These are phyloP conservation scores for Heritiera littoralis DNA, from an alignment of 345 rosid genomes.

Conservation along the genomic window DNA sequence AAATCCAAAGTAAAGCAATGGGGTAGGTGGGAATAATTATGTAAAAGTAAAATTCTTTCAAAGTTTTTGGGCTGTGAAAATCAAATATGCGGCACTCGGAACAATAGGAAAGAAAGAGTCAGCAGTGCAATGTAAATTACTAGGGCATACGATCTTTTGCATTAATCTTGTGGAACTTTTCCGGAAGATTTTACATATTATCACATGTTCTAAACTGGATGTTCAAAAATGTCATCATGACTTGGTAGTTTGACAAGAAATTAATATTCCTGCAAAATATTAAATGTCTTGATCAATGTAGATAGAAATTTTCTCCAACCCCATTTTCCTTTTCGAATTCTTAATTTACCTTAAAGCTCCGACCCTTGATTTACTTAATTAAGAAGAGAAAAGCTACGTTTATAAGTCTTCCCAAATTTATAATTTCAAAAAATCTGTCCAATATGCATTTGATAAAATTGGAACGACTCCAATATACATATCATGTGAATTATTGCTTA, in stretches of 20 bases:
- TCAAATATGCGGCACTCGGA: neutral
- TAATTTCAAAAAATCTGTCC: too few relatives aligned
- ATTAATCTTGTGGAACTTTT: neutral
- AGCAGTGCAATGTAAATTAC: constrained; percentile 4
- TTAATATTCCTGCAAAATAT: neutral
- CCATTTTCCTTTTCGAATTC: neutral
- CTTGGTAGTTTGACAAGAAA: neutral
- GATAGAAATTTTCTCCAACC: neutral
- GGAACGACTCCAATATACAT: too few relatives aligned
- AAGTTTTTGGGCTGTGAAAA: neutral
- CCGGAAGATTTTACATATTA: neutral
- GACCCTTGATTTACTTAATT: too few relatives aligned
- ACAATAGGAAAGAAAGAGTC: neutral
- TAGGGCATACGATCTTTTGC: neutral
- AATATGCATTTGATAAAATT: too few relatives aligned
- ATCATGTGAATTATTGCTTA: too few relatives aligned
- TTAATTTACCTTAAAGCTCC: neutral
- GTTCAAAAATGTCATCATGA: neutral
- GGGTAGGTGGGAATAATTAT: constrained; percentile 11
- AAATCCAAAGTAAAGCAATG: neutral
- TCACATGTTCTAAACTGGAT: neutral
- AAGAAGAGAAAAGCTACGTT: too few relatives aligned
- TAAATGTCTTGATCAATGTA: neutral
- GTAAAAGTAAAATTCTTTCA: neutral
- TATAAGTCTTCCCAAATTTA: too few relatives aligned